A percentile compares a stretch with the other conserved stretches of the same genome.
These are phyloP conservation scores for Pilobolus umbonatus DNA, from an alignment of 192 early-diverging fungal genomes.

Conservation along the genomic window DNA sequence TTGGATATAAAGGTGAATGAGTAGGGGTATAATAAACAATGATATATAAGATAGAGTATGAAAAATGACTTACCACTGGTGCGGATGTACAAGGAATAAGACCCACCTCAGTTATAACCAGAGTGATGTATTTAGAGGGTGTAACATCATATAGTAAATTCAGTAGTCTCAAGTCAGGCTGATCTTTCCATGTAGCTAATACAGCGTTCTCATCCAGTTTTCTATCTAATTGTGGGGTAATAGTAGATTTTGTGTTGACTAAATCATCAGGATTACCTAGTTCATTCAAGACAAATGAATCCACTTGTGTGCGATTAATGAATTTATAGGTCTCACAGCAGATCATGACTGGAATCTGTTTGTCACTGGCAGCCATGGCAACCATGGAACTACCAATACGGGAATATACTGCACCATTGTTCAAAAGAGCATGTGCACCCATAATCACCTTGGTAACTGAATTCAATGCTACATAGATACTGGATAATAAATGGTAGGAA, in stretches of 20 bases:
- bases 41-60: not conserved
- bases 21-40: not conserved
- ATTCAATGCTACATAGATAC: constrained; percentile 70
- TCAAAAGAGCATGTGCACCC: constrained; percentile 86
- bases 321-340: constrained; percentile 97
- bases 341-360: constrained; percentile 89
- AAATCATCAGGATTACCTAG: constrained; percentile 79
- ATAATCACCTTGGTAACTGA: constrained; percentile 90
- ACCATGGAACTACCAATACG: constrained; percentile 88
- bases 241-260: constrained; percentile 45
- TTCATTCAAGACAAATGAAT: constrained; percentile 97
- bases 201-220: not conserved
- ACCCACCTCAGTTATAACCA: constrained; percentile 89
- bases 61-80: constrained; percentile 51
- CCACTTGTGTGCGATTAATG: constrained; percentile 82
- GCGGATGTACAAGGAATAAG: constrained; percentile 86
- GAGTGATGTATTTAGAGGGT: constrained; percentile 86
- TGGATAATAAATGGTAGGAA: constrained; percentile 63
- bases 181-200: constrained; percentile 70
- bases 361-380: constrained; percentile 81
- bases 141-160: constrained; percentile 94
- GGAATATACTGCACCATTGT: constrained; percentile 89
- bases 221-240: not conserved
- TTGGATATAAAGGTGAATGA: not conserved
- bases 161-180: constrained; percentile 73